Evolutionary conservation across 345 rosid genomes (phyloP).

Genomic region (Brassica napus): Da-Ae NC_063448.1:55651501-55652000

Average conservation of each 20-base stretch:
- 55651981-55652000: not conserved
- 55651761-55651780: conserved; percentile 17
- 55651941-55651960: conserved; percentile 62
- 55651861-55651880: conserved; percentile 44
- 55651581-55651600: no score
- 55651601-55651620: no score
- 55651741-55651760: conserved; percentile 58
- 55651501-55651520: conserved; percentile 63
- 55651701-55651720: conserved; percentile 48
- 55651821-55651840: conserved; percentile 1
- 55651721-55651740: conserved; percentile 51
- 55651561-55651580: not conserved
- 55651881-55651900: conserved; percentile 50
- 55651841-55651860: conserved; percentile 42
- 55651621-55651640: conserved; percentile 69
- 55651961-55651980: not conserved
- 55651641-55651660: conserved; percentile 51
- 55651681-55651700: conserved; percentile 44
- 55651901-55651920: conserved; percentile 51
- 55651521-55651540: conserved; percentile 74
- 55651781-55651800: not conserved
- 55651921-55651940: conserved; percentile 71
- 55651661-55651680: conserved; percentile 48
- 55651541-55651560: conserved; percentile 54
- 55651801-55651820: not conserved